Evolutionary conservation across 352 stramenopile species (phyloP), one percentile per base, ranked within the genome.

Genomic region (Phytophthora sojae): DNA sequence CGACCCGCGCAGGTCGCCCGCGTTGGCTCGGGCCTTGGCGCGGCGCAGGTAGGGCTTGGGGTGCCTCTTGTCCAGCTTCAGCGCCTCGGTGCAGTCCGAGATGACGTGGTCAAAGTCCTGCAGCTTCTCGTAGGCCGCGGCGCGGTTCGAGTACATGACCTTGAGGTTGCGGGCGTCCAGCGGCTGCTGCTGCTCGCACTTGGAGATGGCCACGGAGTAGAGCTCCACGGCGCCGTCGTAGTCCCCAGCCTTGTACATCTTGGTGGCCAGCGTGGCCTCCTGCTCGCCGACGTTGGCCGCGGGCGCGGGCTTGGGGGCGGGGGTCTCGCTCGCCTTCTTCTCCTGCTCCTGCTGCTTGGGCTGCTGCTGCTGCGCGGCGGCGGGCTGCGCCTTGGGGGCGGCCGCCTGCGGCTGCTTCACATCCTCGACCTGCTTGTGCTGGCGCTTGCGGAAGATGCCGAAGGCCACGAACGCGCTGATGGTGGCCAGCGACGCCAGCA

Each of bases 131-230:
- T 89, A 92, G 35, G 88, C 86, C 2, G 88, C 85, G 0, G 86
- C 88, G 32, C 88, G 84, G 77, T 95, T 95, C 63, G 88, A 92
- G 70, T 88, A 95, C 85, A 95, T 93, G 64, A 95, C 88, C 64
- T 95, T 95, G 29, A 95, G 70, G 75, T 95, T 93, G 64, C 85
- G 82, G 54, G 75, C 76, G 64, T 94, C 85, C 39, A 90, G 67
- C 9, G 85, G 82, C 60, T 83, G 73, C 8, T 80, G 65, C n/a
- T 72, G 53, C 68, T 92, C 85, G 62, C 79, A 86, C 58, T 89
- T 81, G 8, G 66, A 63, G 69, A 95, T 95, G 25, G 88, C 88
- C 0, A 80, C 30, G 11, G 77, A 81, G 75, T 95, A 95, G 21
- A 93, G 83, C 63, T 90, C 75, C 49, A 95, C 80, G 29, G 88